Base-by-base conservation (phyloP, 164 flowering plant genomes). In the Aristolochia californica region DNA sequence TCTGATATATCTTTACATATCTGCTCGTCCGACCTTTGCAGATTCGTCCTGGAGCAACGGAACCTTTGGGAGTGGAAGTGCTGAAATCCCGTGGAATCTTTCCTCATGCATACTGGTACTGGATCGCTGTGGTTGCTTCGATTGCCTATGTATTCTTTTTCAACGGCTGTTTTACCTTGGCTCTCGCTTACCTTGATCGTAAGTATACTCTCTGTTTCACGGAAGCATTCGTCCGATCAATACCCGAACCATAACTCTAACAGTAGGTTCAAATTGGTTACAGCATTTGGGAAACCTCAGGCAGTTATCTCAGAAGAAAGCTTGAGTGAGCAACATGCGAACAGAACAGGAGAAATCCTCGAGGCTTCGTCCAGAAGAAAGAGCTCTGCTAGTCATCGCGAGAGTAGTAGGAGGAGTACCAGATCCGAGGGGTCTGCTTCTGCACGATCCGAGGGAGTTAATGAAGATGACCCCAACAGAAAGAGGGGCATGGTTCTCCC, bases 401-500 rank as follows among this genome's bases (percentile, higher is more conserved):
- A 8, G 48, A 34, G 23, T 44, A 28, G 17, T 27, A n/a, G 48
- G n/a, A 53, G 25, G 22, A 53, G 44, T 22, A 12, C 26, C 34
- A 12, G 13, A 13, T 53, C 58, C 45, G 53, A 49, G 24, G 53
- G 23, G 22, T 48, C 52, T 2, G 22, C 52, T 48, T 18, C 52
- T 44, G 53, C 45, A 50, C 60, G 18, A 48, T 64, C 27, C 28
- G 47, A 45, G 51, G 68, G 53, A 61, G 56, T 45, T 18, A 5
- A 0, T 30, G 44, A 23, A 26, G 72, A 54, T 14, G 57, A 38
- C 40, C 48, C 27, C 45, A 48, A 28, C 26, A 47, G 48, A 54
- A 53, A 23, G 68, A 68, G 66, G 55, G 79, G 78, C 58, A 79
- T 82, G 82, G 51, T 75, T 64, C 82, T 82, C 26, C 87, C 83